phyloP scores from a whole-genome alignment of 371 early-diverging fungal species.

The Mucor irregularis region DNA sequence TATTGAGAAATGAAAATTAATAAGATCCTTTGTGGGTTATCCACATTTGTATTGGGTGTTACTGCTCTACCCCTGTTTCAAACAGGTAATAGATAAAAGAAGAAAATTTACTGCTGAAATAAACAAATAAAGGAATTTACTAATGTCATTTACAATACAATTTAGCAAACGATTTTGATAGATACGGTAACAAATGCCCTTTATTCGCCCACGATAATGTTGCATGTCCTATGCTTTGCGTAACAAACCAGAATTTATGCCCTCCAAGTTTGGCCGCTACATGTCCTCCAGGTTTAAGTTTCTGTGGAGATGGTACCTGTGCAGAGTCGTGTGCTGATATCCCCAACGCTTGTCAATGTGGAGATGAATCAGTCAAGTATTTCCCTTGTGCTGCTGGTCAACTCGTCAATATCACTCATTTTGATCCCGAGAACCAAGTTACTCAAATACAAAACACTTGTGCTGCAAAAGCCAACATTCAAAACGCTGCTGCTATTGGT shows the following conservation, averaged over 20 bases:
- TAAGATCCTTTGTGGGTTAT: conserved; percentile 21
- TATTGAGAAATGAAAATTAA: conserved; percentile 18
- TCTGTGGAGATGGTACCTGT: conserved; percentile 63
- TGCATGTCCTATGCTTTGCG: conserved; percentile 56
- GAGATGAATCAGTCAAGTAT: conserved; percentile 30
- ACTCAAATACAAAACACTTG: conserved; percentile 49
- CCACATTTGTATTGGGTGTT: conserved; percentile 15
- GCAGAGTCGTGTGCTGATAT: conserved; percentile 43
- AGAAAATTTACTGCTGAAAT: background rate
- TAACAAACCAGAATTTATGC: conserved; percentile 38
- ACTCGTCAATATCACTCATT: conserved; percentile 48
- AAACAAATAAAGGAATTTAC: background rate
- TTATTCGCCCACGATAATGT: conserved; percentile 36
- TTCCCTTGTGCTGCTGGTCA: conserved; percentile 48
- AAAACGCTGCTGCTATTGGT: conserved; percentile 20
- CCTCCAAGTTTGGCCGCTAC: conserved; percentile 39
- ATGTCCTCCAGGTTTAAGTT: conserved; percentile 46
- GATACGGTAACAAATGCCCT: conserved; percentile 54
- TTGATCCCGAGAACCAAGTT: conserved; percentile 49
- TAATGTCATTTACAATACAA: no score
- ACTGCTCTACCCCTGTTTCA: conserved; percentile 33
- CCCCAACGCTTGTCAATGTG: conserved; percentile 45
- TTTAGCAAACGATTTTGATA: conserved; percentile 56
- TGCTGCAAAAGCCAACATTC: conserved; percentile 29
- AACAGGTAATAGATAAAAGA: no score